phyloP scores from a whole-genome alignment of 1,284 basidiomycete genomes.

The Leucoagaricus sp. region DNA sequence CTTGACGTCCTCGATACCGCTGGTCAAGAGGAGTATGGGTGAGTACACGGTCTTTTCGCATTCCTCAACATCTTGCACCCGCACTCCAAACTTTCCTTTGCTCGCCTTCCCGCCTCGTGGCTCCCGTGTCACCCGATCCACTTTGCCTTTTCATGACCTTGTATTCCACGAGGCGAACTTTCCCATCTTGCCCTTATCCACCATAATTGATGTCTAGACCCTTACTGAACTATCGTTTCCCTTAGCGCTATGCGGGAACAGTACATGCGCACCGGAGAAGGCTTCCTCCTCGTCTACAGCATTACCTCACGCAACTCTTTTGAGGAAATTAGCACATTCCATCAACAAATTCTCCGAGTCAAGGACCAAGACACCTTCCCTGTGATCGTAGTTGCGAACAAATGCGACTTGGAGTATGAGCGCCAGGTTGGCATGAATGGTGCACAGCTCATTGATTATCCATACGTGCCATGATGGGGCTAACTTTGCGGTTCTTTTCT shows the following conservation, averaged over 20 bases:
- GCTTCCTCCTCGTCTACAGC: conserved; percentile 98
- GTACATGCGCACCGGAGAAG: conserved; percentile 97
- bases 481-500: conserved; percentile 8
- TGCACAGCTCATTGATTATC: conserved; percentile 37
- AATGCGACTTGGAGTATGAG: conserved; percentile 98
- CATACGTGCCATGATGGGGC: conserved; percentile 1
- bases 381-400: conserved; percentile 98
- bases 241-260: conserved; percentile 94
- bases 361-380: conserved; percentile 99
- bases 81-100: background rate
- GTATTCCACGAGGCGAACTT: conserved; percentile 7
- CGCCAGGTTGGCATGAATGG: conserved; percentile 97
- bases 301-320: conserved; percentile 98
- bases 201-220: conserved; percentile 8
- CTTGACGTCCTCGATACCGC: conserved; percentile 99
- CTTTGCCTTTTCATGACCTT: conserved; percentile 2
- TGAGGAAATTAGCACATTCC: conserved; percentile 97
- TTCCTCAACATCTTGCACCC: conserved; percentile 14
- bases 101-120: conserved; percentile 2
- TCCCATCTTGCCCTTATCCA: background rate
- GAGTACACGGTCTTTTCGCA: conserved; percentile 28
- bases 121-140: conserved; percentile 1
- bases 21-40: conserved; percentile 99
- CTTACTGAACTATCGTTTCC: conserved; percentile 8
- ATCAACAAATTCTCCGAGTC: conserved; percentile 95